Evolutionary conservation across 305 asterid species (phyloP), one percentile per base, ranked within the genome.

Genomic region (Fraxinus nigra): DNA sequence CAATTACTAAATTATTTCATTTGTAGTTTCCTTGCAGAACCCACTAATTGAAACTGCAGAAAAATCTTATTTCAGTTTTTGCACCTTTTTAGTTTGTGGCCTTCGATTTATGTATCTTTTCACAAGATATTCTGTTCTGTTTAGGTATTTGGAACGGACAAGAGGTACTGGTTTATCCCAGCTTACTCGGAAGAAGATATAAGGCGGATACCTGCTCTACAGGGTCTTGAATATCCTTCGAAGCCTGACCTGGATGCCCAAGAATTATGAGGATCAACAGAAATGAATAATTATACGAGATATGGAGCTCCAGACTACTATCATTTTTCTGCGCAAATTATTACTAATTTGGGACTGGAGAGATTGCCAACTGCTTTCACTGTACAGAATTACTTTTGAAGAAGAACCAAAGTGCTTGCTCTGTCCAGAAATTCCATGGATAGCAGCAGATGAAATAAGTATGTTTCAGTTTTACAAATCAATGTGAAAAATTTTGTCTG

Each of bases 191-290:
- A 92, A 81, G 98, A 96, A 83, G 98, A 96, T 88, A 79, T 93
- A 82, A 90, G 95, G 78, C 85, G 98, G 80, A 93, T 90, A 32
- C 98, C 99, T 26, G 97, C 99, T 16, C 97, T 96, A 83, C 98
- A 94, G 77, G 99, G 99, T 72, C 88, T 94, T 59, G 98, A 94
- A 85, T 96, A 96, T 85, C 99, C 99, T 56, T 93, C 94, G 69
- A 94, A 89, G 79, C 98, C 97, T 0, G 99, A 96, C 40, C 84
- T 92, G 18, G 95, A 88, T 38, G 87, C 88, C 33, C 95, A 90
- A 87, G 97, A 93, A 80, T 90, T 91, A 84, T 93, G 90, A 88
- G 69, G 77, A 56, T 51, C 54, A 40, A 74, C 54, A 30, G 26
- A 81, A 48, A 16, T 79, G 4, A 18, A 35, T 67, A 24, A 24